Evolutionary conservation across 306 rosid genomes (phyloP), one percentile per base, ranked within the genome.

Genomic region (Senna siamea): DNA sequence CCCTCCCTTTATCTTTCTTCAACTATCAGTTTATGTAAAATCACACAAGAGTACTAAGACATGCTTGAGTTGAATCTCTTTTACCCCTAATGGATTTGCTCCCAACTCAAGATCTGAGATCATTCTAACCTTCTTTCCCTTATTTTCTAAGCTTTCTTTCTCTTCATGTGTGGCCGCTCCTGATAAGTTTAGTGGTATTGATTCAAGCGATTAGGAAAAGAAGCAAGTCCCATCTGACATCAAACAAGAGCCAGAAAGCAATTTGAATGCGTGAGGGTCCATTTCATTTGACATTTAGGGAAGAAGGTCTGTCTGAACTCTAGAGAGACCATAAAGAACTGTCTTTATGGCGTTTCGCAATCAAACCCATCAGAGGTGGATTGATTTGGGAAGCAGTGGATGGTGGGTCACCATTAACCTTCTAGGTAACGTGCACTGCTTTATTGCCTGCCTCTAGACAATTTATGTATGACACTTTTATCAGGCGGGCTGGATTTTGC

Each of bases 341-440:
- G 66, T 79, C 71, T 66, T 71, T 58, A 28, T 56, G 69, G 75
- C 48, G 35, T 50, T 30, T 20, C 54, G 47, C 46, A 48, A 80
- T 46, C 69, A 60, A 61, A 64, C 34, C 65, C 46, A 14, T 78
- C 43, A 32, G 26, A 61, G 47, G 70, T 73, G 69, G 77, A 77
- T 66, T 66, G 78, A 81, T 72, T 76, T 51, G 34, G 66, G 66
- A 76, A 41, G 57, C 37, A 40, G 30, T 68, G 54, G 56, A 30
- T 78, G 82, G 80, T 78, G 86, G 77, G 80, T 47, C 80, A 54
- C 46, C 52, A 19, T 62, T 23, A 78, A 61, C 58, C 14, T 69
- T 81, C 30, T 17, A 44, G 58, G 77, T 73, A 82, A 69, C 82
- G 68, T 77, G 80, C 79, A 18, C 32, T 77, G 73, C 54, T 67